Evolutionary conservation across 2,329 filamentous ascomycete species (phyloP).

Genomic region (Monilinia aucupariae): DNA sequence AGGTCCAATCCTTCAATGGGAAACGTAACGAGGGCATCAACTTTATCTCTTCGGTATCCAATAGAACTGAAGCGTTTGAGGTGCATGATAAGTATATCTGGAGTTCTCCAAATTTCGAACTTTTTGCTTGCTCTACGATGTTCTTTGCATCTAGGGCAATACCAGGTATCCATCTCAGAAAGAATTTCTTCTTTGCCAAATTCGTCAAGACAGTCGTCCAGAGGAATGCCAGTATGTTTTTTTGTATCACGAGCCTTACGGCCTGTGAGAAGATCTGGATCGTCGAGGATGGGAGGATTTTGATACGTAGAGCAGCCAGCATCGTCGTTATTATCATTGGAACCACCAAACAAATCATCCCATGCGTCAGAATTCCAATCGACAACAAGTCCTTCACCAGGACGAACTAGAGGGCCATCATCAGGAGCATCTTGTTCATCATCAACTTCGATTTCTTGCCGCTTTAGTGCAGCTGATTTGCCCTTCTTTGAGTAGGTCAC

Average conservation of each 20-base stretch:
- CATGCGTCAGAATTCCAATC: conserved; percentile 74
- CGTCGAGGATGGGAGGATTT: conserved; percentile 43
- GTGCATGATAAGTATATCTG: conserved; percentile 91
- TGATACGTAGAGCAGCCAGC: conserved; percentile 57
- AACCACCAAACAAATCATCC: conserved; percentile 59
- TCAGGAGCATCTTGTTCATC: conserved; percentile 34
- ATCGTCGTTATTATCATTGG: conserved; percentile 18
- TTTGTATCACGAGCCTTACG: conserved; percentile 59
- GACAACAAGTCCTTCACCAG: conserved; percentile 79
- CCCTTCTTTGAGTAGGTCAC: conserved; percentile 39
- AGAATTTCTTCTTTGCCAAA: conserved; percentile 91
- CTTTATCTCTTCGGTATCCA: conserved; percentile 77
- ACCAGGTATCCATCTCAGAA: conserved; percentile 96
- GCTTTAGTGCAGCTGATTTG: conserved; percentile 28
- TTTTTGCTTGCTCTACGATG: conserved; percentile 90
- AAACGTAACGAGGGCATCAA: conserved; percentile 87
- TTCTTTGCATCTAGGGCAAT: conserved; percentile 92
- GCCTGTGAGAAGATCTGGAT: conserved; percentile 60
- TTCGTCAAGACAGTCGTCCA: conserved; percentile 89
- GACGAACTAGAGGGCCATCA: conserved; percentile 63
- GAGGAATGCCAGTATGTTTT: conserved; percentile 68
- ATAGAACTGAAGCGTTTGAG: conserved; percentile 91
- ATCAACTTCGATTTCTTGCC: conserved; percentile 16
- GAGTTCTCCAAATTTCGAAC: conserved; percentile 93
- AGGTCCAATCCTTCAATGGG: conserved; percentile 84